Base-by-base conservation (phyloP, 768 basidiomycete genomes). In the Pleurotus tuoliensis region DNA sequence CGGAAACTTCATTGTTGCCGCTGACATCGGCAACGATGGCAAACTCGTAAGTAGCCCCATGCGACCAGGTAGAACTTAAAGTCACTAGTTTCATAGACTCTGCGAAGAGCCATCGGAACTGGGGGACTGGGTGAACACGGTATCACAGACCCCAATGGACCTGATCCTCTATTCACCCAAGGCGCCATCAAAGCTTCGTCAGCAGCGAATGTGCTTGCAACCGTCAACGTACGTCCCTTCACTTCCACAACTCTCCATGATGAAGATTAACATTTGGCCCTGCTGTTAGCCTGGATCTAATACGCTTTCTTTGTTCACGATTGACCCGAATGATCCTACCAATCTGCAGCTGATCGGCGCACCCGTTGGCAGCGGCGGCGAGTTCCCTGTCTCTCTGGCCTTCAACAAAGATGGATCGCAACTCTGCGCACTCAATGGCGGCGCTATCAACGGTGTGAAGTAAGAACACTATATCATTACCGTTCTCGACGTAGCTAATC, bases 331-430 rank as follows among this genome's bases (percentile, higher is more conserved):
- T 18, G 66, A 78, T 59, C 80, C 80, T 0, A 70, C 75, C 3
- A 62, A 69, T 37, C 63, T 82, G 24, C 61, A 59, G 7, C 69
- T 75, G 71, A 67, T 81, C 34, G 80, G 80, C 1, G 64, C 68
- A 38, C 79, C 80, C 5, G 70, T 75, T 1, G 68, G 71, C n/a
- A 73, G 69, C 12, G 76, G 73, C 3, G 80, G 81, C 13, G 76
- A 82, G 52, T 82, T 81, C 71, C 80, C 80, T 11, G 67, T 82
- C 56, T 77, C 79, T 0, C 61, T 77, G 7, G 70, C 74, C 6
- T 66, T 76, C 54, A 74, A 73, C 56, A 63, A 66, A 38, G 69
- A 60, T 9, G 70, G 68, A 18, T 62, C 58, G 57, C 67, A 62
- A 51, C 66, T 74, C 27, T 78, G 76, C 59, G 69, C 70, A 2